These are phyloP conservation scores for Kwoniella bestiolae DNA, from an alignment of 768 basidiomycete species.

Conservation along the genomic window DNA sequence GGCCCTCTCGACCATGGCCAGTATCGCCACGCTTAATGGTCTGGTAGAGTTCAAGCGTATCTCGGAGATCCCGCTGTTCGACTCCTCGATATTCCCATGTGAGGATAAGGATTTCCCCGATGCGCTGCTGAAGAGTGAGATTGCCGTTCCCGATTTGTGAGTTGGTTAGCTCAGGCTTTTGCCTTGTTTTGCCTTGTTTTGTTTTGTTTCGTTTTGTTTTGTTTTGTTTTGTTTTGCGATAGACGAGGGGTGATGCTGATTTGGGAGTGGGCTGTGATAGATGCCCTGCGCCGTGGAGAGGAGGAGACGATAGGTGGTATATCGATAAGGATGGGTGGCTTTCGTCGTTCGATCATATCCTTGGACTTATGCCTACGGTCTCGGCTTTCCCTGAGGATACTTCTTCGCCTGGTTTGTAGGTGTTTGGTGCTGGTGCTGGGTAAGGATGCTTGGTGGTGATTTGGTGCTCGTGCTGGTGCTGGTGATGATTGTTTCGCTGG, in stretches of 20 bases:
- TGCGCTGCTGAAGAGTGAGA: background rate
- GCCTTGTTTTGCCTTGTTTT: background rate
- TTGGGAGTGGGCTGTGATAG: background rate
- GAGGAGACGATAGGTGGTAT: background rate
- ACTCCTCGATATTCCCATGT: conserved; percentile 3
- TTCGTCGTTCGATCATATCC: too few species aligned
- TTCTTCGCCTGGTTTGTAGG: background rate
- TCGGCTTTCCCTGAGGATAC: background rate
- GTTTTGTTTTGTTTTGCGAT: background rate
- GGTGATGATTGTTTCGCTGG: background rate
- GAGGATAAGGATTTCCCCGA: background rate
- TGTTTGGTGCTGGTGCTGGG: background rate
- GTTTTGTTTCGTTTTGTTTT: background rate
- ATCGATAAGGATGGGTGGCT: background rate
- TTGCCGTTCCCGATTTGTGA: background rate
- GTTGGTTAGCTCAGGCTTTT: background rate
- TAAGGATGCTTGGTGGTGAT: background rate
- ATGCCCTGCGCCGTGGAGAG: background rate
- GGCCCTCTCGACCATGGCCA: background rate
- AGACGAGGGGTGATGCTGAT: background rate
- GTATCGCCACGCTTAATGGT: background rate
- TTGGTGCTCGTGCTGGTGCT: background rate
- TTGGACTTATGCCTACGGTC: too few species aligned
- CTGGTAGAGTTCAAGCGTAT: background rate
- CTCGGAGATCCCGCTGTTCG: background rate